Percentiles rank a stretch among this genome's conserved stretches.
Evolutionary conservation across 2,329 filamentous ascomycete genomes (phyloP).

Genomic region (Arthrobotrys sinensis): DNA sequence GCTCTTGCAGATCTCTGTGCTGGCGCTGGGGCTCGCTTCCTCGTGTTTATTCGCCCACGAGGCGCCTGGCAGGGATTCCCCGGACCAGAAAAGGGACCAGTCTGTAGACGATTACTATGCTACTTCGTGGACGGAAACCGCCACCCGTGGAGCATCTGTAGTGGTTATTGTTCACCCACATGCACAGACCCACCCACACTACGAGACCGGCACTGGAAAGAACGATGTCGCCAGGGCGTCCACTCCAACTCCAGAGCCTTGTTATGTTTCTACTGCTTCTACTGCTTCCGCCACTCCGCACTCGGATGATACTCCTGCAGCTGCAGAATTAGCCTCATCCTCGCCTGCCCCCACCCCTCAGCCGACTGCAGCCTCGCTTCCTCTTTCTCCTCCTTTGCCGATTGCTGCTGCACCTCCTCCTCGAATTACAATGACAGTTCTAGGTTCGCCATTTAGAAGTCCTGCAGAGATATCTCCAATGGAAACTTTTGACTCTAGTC

Average conservation of each 20-base stretch:
- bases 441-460: conserved; percentile 1
- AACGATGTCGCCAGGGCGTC: conserved; percentile 10
- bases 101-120: conserved; percentile 12
- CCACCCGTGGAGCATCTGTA: conserved; percentile 13
- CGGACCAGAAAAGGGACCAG: conserved; percentile 31
- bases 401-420: not conserved
- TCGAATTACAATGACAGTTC: not conserved
- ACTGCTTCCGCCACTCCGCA: not conserved
- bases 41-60: conserved; percentile 40
- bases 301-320: conserved; percentile 10
- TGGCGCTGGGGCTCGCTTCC: conserved; percentile 29
- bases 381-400: not conserved
- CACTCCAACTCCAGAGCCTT: conserved; percentile 4
- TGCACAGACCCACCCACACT: conserved; percentile 3
- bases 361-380: conserved; percentile 8
- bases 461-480: conserved; percentile 19
- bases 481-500: not conserved
- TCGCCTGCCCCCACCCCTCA: conserved; percentile 15
- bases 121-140: conserved; percentile 36
- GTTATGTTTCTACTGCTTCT: conserved; percentile 1
- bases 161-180: conserved; percentile 50
- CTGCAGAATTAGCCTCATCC: conserved; percentile 27
- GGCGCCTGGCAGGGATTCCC: conserved; percentile 35
- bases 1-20: conserved; percentile 34
- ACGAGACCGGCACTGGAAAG: conserved; percentile 2